Percentiles rank a stretch among this genome's conserved stretches.
These are phyloP conservation scores for Eruca vesicaria DNA, from an alignment of 441 rosid species.

Conservation along the genomic window DNA sequence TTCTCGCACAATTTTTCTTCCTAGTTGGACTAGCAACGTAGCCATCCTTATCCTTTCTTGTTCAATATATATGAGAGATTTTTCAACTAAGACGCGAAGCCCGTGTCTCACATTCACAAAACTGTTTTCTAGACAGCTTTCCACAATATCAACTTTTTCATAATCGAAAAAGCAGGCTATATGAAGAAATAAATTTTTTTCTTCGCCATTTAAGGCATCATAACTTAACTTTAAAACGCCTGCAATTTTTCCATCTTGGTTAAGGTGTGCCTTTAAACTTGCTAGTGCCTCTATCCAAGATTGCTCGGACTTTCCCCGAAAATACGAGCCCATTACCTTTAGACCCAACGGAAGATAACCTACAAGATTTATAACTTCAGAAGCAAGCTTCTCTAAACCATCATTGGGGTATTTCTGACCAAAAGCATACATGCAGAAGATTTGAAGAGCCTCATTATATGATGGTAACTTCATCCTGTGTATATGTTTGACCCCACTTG, in stretches of 20 bases:
- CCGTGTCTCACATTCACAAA: neutral
- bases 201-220: neutral
- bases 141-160: neutral
- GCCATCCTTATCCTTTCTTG: neutral
- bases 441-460: neutral
- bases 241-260: neutral
- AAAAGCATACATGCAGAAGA: neutral
- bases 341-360: neutral
- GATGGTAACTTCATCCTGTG: neutral
- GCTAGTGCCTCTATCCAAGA: neutral
- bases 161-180: neutral
- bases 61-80: neutral
- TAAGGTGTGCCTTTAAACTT: neutral
- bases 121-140: neutral
- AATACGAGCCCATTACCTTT: neutral
- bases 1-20: neutral
- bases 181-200: neutral
- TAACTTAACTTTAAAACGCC: neutral
- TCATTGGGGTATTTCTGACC: neutral
- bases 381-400: neutral
- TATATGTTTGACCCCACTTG: neutral
- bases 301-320: neutral
- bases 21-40: neutral
- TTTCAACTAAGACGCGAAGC: neutral
- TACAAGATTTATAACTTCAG: neutral